Conservation (phyloP, 441 rosid genomes). For the Populus hybrid region DNA sequence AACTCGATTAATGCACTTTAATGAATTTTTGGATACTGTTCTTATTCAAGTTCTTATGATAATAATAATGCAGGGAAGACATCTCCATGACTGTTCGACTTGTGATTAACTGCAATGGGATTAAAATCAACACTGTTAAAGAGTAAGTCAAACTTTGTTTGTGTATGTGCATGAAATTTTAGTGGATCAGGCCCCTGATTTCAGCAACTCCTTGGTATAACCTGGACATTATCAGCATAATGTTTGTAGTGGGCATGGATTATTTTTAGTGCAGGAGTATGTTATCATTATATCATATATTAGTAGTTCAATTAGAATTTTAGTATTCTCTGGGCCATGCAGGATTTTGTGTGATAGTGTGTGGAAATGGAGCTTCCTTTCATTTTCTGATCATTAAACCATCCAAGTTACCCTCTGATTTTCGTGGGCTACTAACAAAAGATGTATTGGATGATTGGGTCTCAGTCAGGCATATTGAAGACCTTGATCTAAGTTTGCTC, state of each 20-base stretch:
- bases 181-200: conserved; percentile 4
- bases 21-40: background rate
- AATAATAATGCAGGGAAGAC: conserved; percentile 62
- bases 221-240: background rate
- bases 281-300: background rate
- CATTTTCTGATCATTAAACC: background rate
- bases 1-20: conserved; percentile 4
- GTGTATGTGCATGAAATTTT: background rate
- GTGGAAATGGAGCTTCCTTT: background rate
- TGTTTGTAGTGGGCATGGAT: background rate
- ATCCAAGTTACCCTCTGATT: background rate
- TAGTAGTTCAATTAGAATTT: background rate
- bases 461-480: background rate
- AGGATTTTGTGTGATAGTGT: background rate
- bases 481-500: background rate
- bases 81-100: conserved; percentile 85
- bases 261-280: background rate
- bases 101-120: conserved; percentile 82
- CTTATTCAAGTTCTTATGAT: conserved; percentile 17
- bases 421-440: background rate
- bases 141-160: conserved; percentile 54
- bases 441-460: background rate
- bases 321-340: background rate
- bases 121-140: conserved; percentile 79
- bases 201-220: background rate